These are phyloP conservation scores for Odontarrhena argentea DNA, from an alignment of 345 rosid genomes.

Conservation along the genomic window DNA sequence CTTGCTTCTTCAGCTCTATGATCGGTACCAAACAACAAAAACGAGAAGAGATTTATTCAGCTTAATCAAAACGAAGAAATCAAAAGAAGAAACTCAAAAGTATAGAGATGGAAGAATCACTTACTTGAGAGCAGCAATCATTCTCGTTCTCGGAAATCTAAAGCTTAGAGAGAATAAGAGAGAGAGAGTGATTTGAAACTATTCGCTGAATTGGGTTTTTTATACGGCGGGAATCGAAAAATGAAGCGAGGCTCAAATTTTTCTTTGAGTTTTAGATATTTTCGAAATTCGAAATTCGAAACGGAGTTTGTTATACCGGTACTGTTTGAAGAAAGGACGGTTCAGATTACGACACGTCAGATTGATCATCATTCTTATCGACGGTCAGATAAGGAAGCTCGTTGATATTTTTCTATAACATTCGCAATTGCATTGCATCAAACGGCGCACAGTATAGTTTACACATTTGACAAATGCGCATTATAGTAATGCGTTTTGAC, in stretches of 20 bases:
- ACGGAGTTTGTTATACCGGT: conserved; percentile 1
- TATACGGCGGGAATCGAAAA: conserved; percentile 52
- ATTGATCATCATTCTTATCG: background rate
- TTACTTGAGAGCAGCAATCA: conserved; percentile 80
- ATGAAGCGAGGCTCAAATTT: conserved; percentile 20
- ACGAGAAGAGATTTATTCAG: conserved; percentile 5
- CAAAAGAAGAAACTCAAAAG: conserved; percentile 20
- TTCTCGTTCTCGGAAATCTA: conserved; percentile 39
- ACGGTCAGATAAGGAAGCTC: conserved; percentile 7
- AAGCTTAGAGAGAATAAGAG: conserved; percentile 20
- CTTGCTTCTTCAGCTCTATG: conserved; percentile 67
- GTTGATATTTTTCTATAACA: background rate
- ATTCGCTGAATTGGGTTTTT: conserved; percentile 9
- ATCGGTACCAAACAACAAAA: conserved; percentile 17
- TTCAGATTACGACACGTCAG: conserved; percentile 21
- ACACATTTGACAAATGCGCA: background rate
- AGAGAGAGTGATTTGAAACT: conserved; percentile 13
- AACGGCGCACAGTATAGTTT: conserved; percentile 3
- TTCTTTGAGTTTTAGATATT: background rate
- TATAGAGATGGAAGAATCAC: conserved; percentile 17
- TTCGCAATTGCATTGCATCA: background rate
- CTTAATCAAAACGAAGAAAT: conserved; percentile 1
- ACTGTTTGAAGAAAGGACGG: background rate
- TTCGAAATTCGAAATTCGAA: conserved; percentile 14
- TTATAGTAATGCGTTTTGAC: background rate